Evolutionary conservation across 495 filamentous ascomycete genomes (phyloP).

Genomic region (Copromyces sp.): DNA sequence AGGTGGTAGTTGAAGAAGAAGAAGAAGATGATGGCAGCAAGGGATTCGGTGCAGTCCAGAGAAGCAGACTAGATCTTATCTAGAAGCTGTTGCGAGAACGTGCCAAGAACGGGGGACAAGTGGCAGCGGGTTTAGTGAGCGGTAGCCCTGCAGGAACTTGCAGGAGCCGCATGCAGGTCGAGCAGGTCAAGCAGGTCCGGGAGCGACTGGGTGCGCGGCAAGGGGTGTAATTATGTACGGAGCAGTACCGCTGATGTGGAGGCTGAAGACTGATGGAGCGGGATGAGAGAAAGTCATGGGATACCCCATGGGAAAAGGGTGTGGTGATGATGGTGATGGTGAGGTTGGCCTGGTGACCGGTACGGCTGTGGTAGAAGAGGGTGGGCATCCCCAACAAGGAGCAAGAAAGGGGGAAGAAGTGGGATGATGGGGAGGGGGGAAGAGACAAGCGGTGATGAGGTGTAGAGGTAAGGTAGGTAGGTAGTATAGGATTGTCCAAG

Average conservation of each 20-base stretch:
- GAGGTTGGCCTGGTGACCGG: not conserved
- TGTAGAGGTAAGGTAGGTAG: not conserved
- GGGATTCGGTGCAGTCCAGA: not conserved
- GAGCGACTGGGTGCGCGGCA: conserved; percentile 1
- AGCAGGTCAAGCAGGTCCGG: conserved; percentile 4
- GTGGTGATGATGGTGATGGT: not conserved
- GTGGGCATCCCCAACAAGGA: not conserved
- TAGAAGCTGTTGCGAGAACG: not conserved
- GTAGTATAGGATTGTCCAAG: not conserved
- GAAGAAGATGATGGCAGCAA: not conserved
- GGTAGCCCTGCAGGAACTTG: conserved; percentile 19
- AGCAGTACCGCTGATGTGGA: not conserved
- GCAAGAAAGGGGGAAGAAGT: not conserved
- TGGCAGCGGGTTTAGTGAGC: conserved; percentile 9
- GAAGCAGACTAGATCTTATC: not conserved
- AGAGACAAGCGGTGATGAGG: not conserved
- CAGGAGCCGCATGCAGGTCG: conserved; percentile 26
- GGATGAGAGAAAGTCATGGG: not conserved
- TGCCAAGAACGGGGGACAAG: conserved; percentile 9
- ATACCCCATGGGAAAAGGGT: not conserved
- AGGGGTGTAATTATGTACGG: not conserved
- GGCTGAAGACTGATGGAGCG: not conserved
- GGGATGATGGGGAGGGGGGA: not conserved
- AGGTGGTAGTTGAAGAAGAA: not conserved
- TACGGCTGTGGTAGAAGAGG: not conserved